A percentile compares a stretch with the other conserved stretches of the same genome.
phyloP scores from a whole-genome alignment of 169 alveolate species.

The Plasmodium vinckei region DNA sequence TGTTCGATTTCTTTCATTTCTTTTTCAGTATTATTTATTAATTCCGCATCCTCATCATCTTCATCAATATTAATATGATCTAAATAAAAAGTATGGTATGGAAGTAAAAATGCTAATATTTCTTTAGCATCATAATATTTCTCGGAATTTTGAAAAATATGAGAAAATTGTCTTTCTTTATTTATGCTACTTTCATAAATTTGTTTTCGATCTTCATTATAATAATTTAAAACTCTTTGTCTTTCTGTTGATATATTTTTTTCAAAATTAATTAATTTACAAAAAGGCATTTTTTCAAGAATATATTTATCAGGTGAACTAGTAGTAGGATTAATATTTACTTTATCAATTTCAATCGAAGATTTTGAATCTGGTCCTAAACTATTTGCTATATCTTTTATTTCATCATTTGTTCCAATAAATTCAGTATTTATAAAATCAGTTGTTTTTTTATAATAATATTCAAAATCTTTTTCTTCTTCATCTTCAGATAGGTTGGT shows the following conservation, averaged over 20 bases:
- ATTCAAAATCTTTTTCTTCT: conserved; percentile 14
- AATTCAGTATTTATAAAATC: conserved; percentile 44
- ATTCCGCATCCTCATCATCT: conserved; percentile 11
- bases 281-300: conserved; percentile 51
- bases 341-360: not conserved
- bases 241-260: conserved; percentile 53
- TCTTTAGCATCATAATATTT: conserved; percentile 68
- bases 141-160: conserved; percentile 35
- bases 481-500: not conserved
- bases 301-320: conserved; percentile 15
- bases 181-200: conserved; percentile 33
- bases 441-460: conserved; percentile 42
- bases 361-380: not conserved
- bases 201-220: conserved; percentile 53
- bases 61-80: conserved; percentile 40
- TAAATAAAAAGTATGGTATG: conserved; percentile 53
- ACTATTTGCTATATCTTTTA: no score
- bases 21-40: not conserved
- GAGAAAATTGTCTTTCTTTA: conserved; percentile 70
- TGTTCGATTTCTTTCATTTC: conserved; percentile 42
- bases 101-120: conserved; percentile 51
- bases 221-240: conserved; percentile 43
- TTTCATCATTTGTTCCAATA: not conserved
- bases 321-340: not conserved
- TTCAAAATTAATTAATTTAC: conserved; percentile 46